Conservation (phyloP, 75 land plant genomes). For the Isoetes taiwanensis region DNA sequence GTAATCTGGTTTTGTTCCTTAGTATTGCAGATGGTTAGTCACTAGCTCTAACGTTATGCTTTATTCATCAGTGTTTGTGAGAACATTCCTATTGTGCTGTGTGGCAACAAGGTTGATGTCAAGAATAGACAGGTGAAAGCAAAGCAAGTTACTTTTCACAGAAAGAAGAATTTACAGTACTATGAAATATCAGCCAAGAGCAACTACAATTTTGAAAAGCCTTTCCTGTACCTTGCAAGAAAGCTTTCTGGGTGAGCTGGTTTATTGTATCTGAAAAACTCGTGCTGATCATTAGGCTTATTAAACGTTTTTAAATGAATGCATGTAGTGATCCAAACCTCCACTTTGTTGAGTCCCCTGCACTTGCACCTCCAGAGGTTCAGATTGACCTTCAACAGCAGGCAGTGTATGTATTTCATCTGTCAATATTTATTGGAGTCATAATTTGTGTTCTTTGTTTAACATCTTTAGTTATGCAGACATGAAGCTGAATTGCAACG, state of each 20-base stretch:
- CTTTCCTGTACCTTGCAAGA: background rate
- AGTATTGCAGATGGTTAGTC: no score
- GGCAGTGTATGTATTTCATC: conserved; percentile 10
- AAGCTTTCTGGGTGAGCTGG: conserved; percentile 4
- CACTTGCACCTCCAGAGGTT: conserved; percentile 76
- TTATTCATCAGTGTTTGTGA: conserved; percentile 7
- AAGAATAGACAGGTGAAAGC: conserved; percentile 7
- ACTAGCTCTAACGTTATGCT: no score
- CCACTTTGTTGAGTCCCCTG: conserved; percentile 73
- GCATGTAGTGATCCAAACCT: conserved; percentile 47
- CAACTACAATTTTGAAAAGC: conserved; percentile 6
- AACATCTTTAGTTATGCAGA: no score
- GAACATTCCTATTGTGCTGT: conserved; percentile 6
- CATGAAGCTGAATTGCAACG: no score
- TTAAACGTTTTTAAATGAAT: no score
- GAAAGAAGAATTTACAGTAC: conserved; percentile 6
- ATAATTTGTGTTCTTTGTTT: no score
- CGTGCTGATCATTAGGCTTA: no score
- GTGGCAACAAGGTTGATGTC: conserved; percentile 5
- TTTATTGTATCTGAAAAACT: no score
- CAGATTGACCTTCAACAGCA: conserved; percentile 49
- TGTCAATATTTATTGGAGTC: no score
- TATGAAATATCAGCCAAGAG: conserved; percentile 8
- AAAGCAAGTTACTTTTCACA: conserved; percentile 5
- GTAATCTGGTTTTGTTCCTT: no score